Conservation (phyloP, 164 flowering plant genomes). For the Tetrastigma voinierianum region DNA sequence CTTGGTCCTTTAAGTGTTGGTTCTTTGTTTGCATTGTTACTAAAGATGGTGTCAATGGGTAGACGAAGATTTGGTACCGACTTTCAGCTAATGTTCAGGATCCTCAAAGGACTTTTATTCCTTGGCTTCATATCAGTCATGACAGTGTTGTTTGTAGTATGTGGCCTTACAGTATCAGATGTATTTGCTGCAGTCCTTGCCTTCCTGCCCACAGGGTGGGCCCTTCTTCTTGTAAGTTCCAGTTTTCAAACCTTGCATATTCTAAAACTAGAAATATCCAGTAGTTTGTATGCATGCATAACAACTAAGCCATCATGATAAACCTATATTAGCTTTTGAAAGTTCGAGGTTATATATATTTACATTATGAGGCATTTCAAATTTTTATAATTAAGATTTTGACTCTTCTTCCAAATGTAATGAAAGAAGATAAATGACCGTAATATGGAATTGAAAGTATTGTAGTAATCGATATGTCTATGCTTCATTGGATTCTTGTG, state of each 20-base stretch:
- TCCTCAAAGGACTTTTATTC: slow-evolving; percentile 84
- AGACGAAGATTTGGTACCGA: slow-evolving; percentile 83
- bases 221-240: slow-evolving; percentile 76
- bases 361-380: no score
- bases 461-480: no score
- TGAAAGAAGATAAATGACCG: no score
- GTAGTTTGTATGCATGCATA: neutral
- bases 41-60: slow-evolving; percentile 92
- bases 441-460: no score
- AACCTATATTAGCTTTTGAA: no score
- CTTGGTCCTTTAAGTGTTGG: neutral
- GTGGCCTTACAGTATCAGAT: slow-evolving; percentile 71
- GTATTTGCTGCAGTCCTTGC: slow-evolving; percentile 75
- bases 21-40: slow-evolving; percentile 9
- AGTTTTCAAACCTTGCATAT: neutral
- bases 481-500: no score
- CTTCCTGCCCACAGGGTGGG: slow-evolving; percentile 98
- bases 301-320: no score
- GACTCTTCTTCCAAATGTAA: no score
- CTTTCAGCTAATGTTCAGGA: slow-evolving; percentile 96
- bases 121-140: slow-evolving; percentile 79
- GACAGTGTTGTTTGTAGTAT: slow-evolving; percentile 83
- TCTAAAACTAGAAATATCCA: neutral
- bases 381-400: no score
- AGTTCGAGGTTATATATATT: no score